Base-by-base conservation (phyloP, 805 yeast genomes). In the Crinitomyces ghanaensis region DNA sequence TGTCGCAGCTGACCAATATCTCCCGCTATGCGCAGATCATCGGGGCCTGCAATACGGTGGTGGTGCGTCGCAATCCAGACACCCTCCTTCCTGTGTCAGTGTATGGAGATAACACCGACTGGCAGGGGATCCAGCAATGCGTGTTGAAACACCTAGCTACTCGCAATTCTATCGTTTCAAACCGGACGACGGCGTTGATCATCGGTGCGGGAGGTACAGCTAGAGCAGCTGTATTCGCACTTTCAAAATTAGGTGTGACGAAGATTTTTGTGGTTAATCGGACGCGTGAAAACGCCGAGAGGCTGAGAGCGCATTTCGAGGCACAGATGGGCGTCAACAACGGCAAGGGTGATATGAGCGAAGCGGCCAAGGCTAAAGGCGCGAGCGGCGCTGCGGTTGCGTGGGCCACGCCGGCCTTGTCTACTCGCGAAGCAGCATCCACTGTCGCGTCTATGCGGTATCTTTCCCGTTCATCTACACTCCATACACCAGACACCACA, bases 81-180 rank as follows among this genome's bases (percentile, higher is more conserved):
- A 20, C 36, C 8, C 15, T 26, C 24, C 30, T 16, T 7, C 15
- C 21, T 6, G 21, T 17, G 3, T 24, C 36, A 4, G 19, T 36
- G 4, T 23, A 29, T 7, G 39, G 39, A 5, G 36, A 36, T n/a
- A 32, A 31, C 12, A 36, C 36, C 14, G 39, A 36, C 8, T 36
- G 39, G 39, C 16, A 13, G 21, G 37, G 36, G n/a, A n/a, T 36
- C 6, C 20, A 31, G n/a, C 5, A 15, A 3, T 18, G 36, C 17
- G 20, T 36, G 6, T 14, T 26, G 4, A 24, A 23, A 8, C 26
- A 32, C 13, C 14, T 36, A n/a, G 23, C 26, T 11, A 35, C 39
- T 3, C 23, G 19, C 11, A 35, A 23, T 11, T 6, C 39, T 6
- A 33, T 36, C 12, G 26, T 31, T 6, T 25, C 38, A 2, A 9